Evolutionary conservation across 495 filamentous ascomycete genomes (phyloP).

Genomic region (Letharia columbiana): DNA sequence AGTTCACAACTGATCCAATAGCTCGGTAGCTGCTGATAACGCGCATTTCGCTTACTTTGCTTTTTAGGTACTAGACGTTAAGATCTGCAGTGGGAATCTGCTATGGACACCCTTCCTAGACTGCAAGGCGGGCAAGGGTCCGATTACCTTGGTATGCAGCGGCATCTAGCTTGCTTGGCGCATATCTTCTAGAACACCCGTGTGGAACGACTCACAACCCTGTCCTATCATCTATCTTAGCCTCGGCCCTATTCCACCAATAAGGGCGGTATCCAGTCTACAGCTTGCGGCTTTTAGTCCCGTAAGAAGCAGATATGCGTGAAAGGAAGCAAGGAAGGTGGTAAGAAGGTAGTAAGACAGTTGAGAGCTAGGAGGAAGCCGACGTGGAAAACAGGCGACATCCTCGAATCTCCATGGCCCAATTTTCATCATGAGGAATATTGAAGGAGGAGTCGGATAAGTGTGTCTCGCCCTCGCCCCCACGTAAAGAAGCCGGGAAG

Average conservation of each 20-base stretch:
- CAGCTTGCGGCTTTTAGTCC: background rate
- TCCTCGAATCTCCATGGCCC: background rate
- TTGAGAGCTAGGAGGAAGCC: background rate
- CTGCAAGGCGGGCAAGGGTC: background rate
- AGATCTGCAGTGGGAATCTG: background rate
- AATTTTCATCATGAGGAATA: too few species aligned
- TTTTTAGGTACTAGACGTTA: background rate
- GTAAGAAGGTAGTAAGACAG: background rate
- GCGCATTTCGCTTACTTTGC: background rate
- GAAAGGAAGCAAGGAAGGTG: background rate
- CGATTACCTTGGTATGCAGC: constrained; percentile 2
- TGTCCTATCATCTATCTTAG: background rate
- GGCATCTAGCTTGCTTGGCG: background rate
- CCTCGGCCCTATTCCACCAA: constrained; percentile 8
- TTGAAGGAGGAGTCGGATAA: too few species aligned
- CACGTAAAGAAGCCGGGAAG: background rate
- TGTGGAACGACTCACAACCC: background rate
- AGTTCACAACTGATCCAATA: background rate
- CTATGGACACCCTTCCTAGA: background rate
- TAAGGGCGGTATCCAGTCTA: background rate
- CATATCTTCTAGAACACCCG: constrained; percentile 11
- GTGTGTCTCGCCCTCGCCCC: background rate
- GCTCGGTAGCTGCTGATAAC: constrained; percentile 9
- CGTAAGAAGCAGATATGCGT: background rate
- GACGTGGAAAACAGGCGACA: background rate